Base-by-base conservation (phyloP, 192 early-diverging fungal species). In the Fimicolochytrium jonesii region DNA sequence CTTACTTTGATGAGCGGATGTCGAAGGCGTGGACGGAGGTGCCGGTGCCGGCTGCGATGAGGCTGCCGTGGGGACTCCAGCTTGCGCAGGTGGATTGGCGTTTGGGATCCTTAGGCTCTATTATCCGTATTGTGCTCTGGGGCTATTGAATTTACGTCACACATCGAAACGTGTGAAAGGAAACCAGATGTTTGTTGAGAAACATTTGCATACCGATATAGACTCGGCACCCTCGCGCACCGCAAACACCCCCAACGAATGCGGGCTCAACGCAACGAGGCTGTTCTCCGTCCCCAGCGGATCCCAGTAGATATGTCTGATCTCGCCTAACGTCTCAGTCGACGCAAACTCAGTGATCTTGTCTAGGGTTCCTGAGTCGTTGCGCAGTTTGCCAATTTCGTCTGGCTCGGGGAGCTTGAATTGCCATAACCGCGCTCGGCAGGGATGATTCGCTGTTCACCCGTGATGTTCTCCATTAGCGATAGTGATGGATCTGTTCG, bases 271-370 rank as follows among this genome's bases (percentile, higher is more conserved):
- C 22, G 64, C 60, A 60, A 66, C 35, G 7, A 73, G 34, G 10
- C 58, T 56, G 6, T 48, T 55, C 20, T 50, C 62, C 1, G 35
- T 37, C 32, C 69, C 66, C 26, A 56, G 59, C 7, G 74, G 81
- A 48, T 81, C 75, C 78, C 80, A 82, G n/a, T 83, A 60, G 2
- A n/a, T n/a, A 79, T 59, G 39, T 77, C 82, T 37, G 51, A 39
- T 29, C 29, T 31, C 26, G 41, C 10, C 39, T 25, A 28, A 45
- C 22, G 13, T 23, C 11, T 46, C 61, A 39, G 50, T 52, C 11
- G 56, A 31, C 26, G 69, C 70, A 0, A 83, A 22, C 6, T 44
- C 33, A 46, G 70, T 31, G 17, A 77, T 35, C 11, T 31, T 55
- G 22, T 75, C 66, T 36, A 83, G 43, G 4, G 30, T 58, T 25